A percentile compares a stretch with the other conserved stretches of the same genome.
These are phyloP conservation scores for Gomphus sp. DNA, from an alignment of 1,284 basidiomycete species.

Conservation along the genomic window DNA sequence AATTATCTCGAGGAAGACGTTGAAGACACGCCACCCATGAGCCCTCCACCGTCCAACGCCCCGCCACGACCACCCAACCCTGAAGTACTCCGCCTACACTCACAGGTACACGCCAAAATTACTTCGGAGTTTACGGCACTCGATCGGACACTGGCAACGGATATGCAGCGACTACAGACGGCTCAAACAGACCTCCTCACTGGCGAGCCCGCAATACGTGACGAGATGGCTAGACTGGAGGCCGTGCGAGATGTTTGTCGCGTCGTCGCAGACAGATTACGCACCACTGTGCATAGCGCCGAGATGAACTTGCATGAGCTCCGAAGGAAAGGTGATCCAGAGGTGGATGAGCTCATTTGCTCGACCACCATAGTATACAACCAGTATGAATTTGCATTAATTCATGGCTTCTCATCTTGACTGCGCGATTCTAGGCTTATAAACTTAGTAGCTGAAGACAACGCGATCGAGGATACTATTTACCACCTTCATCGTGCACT, in stretches of 20 bases:
- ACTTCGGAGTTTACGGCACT: conserved; percentile 60
- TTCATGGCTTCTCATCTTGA: neutral
- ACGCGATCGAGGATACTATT: conserved; percentile 95
- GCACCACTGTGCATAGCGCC: conserved; percentile 51
- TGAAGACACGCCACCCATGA: conserved; percentile 14
- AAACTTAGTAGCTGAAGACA: conserved; percentile 96
- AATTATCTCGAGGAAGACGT: conserved; percentile 30
- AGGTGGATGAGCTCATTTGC: conserved; percentile 91
- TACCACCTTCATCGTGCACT: conserved; percentile 94
- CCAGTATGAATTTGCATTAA: conserved; percentile 54
- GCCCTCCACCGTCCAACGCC: conserved; percentile 26
- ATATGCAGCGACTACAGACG: conserved; percentile 69
- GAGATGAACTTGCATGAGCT: conserved; percentile 64
- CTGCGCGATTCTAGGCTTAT: conserved; percentile 53
- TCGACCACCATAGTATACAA: conserved; percentile 93
- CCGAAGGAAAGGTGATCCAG: conserved; percentile 64
- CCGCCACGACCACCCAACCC: conserved; percentile 87
- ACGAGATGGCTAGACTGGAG: conserved; percentile 92
- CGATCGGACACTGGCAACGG: conserved; percentile 52
- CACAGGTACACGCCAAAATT: conserved; percentile 70
- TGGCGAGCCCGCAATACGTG: conserved; percentile 86
- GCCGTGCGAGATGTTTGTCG: conserved; percentile 92
- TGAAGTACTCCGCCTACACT: conserved; percentile 79
- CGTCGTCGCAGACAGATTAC: conserved; percentile 62
- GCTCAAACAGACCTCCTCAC: conserved; percentile 78